These are phyloP conservation scores for Phialocephala subalpina DNA, from an alignment of 2,329 filamentous ascomycete genomes.

Conservation along the genomic window DNA sequence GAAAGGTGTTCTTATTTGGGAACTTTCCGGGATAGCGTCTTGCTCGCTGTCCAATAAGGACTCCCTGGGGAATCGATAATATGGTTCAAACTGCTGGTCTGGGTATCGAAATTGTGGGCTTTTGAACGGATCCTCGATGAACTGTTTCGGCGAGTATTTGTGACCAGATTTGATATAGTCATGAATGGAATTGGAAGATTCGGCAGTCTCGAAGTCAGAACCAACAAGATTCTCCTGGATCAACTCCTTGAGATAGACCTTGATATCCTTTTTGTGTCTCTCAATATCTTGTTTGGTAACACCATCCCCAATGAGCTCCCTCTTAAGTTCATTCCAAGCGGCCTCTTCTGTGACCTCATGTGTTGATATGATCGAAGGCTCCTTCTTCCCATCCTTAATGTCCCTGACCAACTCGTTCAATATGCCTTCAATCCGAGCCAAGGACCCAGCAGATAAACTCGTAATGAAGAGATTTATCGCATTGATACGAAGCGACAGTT, in stretches of 20 bases:
- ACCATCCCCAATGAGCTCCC: slow-evolving; percentile 15
- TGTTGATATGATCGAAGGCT: slow-evolving; percentile 6
- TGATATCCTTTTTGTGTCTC: slow-evolving; percentile 12
- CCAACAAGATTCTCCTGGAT: background rate
- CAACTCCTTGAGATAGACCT: background rate
- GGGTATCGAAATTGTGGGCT: too few relatives aligned
- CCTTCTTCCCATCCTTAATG: background rate
- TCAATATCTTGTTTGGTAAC: slow-evolving; percentile 12
- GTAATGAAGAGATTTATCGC: slow-evolving; percentile 9
- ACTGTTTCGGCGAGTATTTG: too few relatives aligned
- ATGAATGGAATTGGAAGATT: too few relatives aligned
- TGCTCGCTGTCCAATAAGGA: too few relatives aligned
- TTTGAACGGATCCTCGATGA: too few relatives aligned
- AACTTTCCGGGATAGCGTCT: too few relatives aligned
- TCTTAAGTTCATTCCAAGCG: slow-evolving; percentile 12
- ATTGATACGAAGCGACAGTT: slow-evolving; percentile 2
- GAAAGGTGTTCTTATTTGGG: too few relatives aligned
- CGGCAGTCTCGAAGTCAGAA: background rate
- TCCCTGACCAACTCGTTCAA: slow-evolving; percentile 9
- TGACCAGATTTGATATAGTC: too few relatives aligned
- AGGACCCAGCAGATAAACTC: background rate
- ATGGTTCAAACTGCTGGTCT: too few relatives aligned
- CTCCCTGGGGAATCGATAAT: too few relatives aligned
- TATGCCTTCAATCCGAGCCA: slow-evolving; percentile 14
- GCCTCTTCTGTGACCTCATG: slow-evolving; percentile 1